phyloP scores from a whole-genome alignment of 1,139 yeast genomes.

The Debaryomyces coudertii region DNA sequence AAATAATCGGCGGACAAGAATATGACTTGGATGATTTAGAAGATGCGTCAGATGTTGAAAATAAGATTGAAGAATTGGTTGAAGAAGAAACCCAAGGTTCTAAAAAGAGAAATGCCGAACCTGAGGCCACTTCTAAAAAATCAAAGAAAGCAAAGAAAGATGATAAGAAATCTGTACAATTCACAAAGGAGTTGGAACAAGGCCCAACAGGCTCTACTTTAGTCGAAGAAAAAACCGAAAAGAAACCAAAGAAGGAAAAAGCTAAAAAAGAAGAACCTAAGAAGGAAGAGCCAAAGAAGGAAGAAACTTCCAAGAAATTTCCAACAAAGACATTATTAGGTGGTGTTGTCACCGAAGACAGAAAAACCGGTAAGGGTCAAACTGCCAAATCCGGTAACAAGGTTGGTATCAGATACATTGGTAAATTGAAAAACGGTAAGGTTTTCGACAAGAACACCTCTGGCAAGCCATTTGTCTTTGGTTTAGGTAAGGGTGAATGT shows the following conservation, averaged over 20 bases:
- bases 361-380: slow-evolving; percentile 85
- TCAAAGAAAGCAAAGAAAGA: slow-evolving; percentile 52
- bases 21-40: slow-evolving; percentile 78
- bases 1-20: slow-evolving; percentile 69
- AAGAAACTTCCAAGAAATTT: slow-evolving; percentile 42
- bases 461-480: slow-evolving; percentile 93
- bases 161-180: slow-evolving; percentile 75
- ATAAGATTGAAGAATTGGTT: slow-evolving; percentile 61
- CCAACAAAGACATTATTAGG: slow-evolving; percentile 84
- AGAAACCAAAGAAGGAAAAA: slow-evolving; percentile 25
- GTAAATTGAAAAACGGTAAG: slow-evolving; percentile 94
- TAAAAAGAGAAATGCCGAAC: slow-evolving; percentile 37
- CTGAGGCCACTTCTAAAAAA: slow-evolving; percentile 31
- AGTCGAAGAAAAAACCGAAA: slow-evolving; percentile 32
- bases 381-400: slow-evolving; percentile 85
- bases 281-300: slow-evolving; percentile 27
- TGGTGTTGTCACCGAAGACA: slow-evolving; percentile 92
- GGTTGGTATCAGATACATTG: slow-evolving; percentile 97
- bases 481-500: slow-evolving; percentile 96
- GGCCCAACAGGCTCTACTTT: slow-evolving; percentile 74
- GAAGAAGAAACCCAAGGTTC: slow-evolving; percentile 51
- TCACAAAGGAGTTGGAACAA: slow-evolving; percentile 88
- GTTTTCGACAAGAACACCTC: slow-evolving; percentile 95
- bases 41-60: slow-evolving; percentile 57
- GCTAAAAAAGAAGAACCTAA: slow-evolving; percentile 21